phyloP scores from a whole-genome alignment of 805 yeast species.

The Candida andamanensis region DNA sequence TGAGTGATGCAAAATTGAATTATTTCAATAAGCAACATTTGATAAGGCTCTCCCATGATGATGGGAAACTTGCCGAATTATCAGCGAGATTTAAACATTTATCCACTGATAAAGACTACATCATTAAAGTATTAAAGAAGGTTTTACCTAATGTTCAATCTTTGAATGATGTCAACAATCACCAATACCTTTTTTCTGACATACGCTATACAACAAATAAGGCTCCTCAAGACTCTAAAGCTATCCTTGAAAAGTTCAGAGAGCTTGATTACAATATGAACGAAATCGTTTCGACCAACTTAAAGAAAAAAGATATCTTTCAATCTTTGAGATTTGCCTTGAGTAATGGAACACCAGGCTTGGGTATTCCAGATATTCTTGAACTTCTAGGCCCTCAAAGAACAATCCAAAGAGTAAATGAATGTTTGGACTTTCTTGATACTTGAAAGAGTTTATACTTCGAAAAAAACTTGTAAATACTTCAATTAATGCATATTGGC shows the following conservation, averaged over 20 bases:
- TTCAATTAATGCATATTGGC: constrained; percentile 8
- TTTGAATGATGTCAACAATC: constrained; percentile 47
- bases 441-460: too few relatives aligned
- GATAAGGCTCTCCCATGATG: constrained; percentile 10
- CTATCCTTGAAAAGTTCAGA: constrained; percentile 12
- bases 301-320: constrained; percentile 42
- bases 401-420: constrained; percentile 20
- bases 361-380: constrained; percentile 55
- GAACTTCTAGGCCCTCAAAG: constrained; percentile 48
- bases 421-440: too few relatives aligned
- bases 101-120: constrained; percentile 14
- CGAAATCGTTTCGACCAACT: not conserved
- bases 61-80: constrained; percentile 19
- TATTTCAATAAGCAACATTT: constrained; percentile 72
- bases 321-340: constrained; percentile 62
- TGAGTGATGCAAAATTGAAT: constrained; percentile 67
- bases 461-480: constrained; percentile 4
- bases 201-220: constrained; percentile 24
- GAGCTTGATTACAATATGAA: constrained; percentile 8
- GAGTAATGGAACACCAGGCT: constrained; percentile 67
- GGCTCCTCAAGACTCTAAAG: constrained; percentile 10
- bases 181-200: constrained; percentile 45
- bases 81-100: constrained; percentile 1
- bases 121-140: constrained; percentile 34
- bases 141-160: constrained; percentile 49